These are phyloP conservation scores for Tanacetum coccineum DNA, from an alignment of 129 eudicot species.

Conservation along the genomic window DNA sequence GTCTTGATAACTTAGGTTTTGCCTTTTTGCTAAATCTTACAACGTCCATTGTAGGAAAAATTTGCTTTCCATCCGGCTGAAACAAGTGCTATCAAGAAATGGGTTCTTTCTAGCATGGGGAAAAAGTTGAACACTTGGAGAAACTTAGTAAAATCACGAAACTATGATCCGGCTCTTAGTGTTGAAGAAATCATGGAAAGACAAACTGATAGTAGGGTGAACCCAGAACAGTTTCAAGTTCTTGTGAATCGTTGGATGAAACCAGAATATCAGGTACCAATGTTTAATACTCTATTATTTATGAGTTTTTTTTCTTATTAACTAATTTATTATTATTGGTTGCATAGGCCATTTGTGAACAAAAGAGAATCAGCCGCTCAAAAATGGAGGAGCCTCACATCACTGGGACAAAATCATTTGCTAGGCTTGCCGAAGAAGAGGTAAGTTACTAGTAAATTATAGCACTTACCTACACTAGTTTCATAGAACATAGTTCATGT, in stretches of 20 bases:
- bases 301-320: no score
- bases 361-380: not conserved
- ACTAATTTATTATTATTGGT: not conserved
- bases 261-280: not conserved
- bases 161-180: not conserved
- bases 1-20: not conserved
- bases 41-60: not conserved
- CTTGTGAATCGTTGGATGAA: not conserved
- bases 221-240: not conserved
- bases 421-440: not conserved
- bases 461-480: no score
- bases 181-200: not conserved
- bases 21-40: not conserved
- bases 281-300: no score
- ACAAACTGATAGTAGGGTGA: not conserved
- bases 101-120: not conserved
- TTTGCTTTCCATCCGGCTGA: not conserved
- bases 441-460: not conserved
- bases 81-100: not conserved
- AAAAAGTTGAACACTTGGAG: slow-evolving; percentile 1
- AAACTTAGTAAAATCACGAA: slow-evolving; percentile 3
- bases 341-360: not conserved
- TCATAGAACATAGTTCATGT: not conserved
- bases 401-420: slow-evolving; percentile 4
- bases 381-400: not conserved